A percentile compares a stretch with the other conserved stretches of the same genome.
Conservation (phyloP, 1,139 yeast species). For the Blastobotrys apis region DNA sequence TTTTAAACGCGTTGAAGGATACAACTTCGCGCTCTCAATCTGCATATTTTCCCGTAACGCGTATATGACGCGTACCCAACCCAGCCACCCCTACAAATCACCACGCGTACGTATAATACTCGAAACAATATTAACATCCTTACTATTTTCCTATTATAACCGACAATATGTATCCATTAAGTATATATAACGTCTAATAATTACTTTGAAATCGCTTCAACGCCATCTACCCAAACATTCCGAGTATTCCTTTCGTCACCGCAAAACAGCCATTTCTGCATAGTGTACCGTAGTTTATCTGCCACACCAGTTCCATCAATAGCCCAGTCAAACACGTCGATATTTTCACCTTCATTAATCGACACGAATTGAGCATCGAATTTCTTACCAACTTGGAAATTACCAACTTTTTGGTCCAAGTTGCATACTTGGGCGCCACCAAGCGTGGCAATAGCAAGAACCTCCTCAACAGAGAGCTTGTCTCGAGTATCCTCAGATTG, state of each 20-base stretch:
- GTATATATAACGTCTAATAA: not conserved
- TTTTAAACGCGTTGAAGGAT: not conserved
- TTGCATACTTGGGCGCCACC: conserved; percentile 87
- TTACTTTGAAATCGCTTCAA: conserved; percentile 18
- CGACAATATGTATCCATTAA: not conserved
- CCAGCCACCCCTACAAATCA: not conserved
- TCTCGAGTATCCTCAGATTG: conserved; percentile 40
- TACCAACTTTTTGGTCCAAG: conserved; percentile 56
- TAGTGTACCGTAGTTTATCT: conserved; percentile 38
- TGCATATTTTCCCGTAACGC: not conserved
- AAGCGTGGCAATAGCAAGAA: conserved; percentile 72
- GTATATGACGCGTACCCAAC: not conserved
- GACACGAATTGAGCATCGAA: conserved; percentile 84
- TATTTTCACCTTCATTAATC: conserved; percentile 44
- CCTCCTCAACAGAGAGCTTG: conserved; percentile 65
- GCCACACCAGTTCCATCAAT: conserved; percentile 50
- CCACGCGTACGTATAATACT: not conserved
- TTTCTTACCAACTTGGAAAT: conserved; percentile 67
- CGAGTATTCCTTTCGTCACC: conserved; percentile 90
- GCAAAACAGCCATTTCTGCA: conserved; percentile 89
- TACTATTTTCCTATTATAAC: not conserved
- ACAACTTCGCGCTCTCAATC: not conserved
- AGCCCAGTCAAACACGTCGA: conserved; percentile 56
- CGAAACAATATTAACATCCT: not conserved
- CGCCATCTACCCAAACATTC: conserved; percentile 81